phyloP scores from a whole-genome alignment of 345 rosid genomes.

The Heritiera fomes region DNA sequence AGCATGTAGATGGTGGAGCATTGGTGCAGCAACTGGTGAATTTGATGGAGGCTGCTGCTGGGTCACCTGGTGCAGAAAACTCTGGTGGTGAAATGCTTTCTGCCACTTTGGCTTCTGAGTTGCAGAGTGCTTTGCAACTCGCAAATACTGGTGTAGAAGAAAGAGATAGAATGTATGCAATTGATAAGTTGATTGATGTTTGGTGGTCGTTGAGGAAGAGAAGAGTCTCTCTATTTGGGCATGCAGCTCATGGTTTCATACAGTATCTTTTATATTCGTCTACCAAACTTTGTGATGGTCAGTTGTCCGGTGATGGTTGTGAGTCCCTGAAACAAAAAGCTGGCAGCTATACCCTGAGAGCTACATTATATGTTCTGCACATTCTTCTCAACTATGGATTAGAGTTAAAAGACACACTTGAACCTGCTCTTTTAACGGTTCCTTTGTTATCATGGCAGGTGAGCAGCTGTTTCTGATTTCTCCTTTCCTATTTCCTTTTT shows the following conservation, averaged over 20 bases:
- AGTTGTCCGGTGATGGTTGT: slow-evolving; percentile 47
- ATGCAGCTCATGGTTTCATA: slow-evolving; percentile 80
- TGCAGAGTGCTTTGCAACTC: slow-evolving; percentile 41
- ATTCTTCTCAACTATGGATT: slow-evolving; percentile 82
- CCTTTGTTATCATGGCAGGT: slow-evolving; percentile 97
- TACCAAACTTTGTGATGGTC: slow-evolving; percentile 42
- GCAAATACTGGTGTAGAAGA: slow-evolving; percentile 45
- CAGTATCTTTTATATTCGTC: slow-evolving; percentile 72
- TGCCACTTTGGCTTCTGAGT: slow-evolving; percentile 59
- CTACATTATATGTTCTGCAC: slow-evolving; percentile 76
- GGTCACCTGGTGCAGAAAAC: slow-evolving; percentile 65
- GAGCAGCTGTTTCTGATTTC: slow-evolving; percentile 22
- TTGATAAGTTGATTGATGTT: slow-evolving; percentile 64
- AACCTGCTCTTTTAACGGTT: slow-evolving; percentile 67
- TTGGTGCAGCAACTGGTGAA: slow-evolving; percentile 58
- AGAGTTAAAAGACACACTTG: slow-evolving; percentile 80
- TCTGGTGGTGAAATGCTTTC: slow-evolving; percentile 57
- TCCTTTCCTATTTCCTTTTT: slow-evolving; percentile 25
- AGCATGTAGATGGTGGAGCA: slow-evolving; percentile 25
- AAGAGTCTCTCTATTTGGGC: slow-evolving; percentile 79
- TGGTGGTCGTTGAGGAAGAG: slow-evolving; percentile 88
- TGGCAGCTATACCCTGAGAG: slow-evolving; percentile 64
- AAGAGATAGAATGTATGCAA: slow-evolving; percentile 37
- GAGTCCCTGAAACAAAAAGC: slow-evolving; percentile 60
- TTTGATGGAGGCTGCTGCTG: slow-evolving; percentile 71